Evolutionary conservation across 2,329 filamentous ascomycete species (phyloP), one percentile per base, ranked within the genome.

Genomic region (Trichoderma koningiopsis): DNA sequence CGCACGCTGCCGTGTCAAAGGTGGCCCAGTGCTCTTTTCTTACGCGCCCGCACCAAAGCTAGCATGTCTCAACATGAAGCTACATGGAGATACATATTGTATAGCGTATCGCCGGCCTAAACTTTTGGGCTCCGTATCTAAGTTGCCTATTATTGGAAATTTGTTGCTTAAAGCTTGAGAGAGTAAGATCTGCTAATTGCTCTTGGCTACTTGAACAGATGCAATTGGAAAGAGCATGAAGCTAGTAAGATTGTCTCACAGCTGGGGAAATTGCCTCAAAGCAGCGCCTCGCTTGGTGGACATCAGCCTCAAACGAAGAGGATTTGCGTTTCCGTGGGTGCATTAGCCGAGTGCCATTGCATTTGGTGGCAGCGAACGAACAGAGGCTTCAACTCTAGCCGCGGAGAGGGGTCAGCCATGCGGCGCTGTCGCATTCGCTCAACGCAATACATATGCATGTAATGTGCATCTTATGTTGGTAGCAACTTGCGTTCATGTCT

Each of bases 291-390:
- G 58, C 47, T 24, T 49, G 37, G 22, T 37, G 58, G 37, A 3
- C 16, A 47, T 52, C 62, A 65, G 52, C 62, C 49, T 43, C 49
- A 56, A 11, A 55, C 6, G 27, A 29, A 16, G 14, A 55, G 52
- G 22, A 29, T 29, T 37, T 60, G 58, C 58, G 37, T 47, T 11
- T 43, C 52, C 22, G 62, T n/a, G 27, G 35, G 19, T 65, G 62
- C 62, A 65, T 65, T 65, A 65, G 62, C 52, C 31, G 35, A 33
- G 62, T 65, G 49, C 24, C 27, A 56, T 56, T 65, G 52, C 52
- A 52, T 56, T 14, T 43, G 19, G 52, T 19, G 5, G 52, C 27
- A 19, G 27, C n/a, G 22, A 64, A 64, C 35, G 19, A 2, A 24
- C 2, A 5, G 19, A 22, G 8, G 0, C 19, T 49, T 22, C 43